Percentiles rank a stretch among this genome's conserved stretches.
phyloP scores from a whole-genome alignment of 2,329 filamentous ascomycete species.

The Trichophyton mentagrophytes region DNA sequence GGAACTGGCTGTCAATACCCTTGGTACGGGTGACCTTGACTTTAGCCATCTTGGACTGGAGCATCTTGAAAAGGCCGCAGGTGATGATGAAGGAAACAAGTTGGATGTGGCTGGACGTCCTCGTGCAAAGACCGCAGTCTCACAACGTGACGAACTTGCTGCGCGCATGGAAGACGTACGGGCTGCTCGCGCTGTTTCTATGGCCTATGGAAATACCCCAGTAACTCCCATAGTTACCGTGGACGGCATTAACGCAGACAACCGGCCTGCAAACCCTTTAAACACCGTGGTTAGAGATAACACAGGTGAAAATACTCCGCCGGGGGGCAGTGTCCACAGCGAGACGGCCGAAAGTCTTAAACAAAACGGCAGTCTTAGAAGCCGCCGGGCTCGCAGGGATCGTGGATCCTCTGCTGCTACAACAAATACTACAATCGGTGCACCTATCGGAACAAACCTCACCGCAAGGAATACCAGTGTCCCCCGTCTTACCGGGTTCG shows the following conservation, averaged over 20 bases:
- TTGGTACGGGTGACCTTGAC: slow-evolving; percentile 79
- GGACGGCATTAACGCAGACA: slow-evolving; percentile 23
- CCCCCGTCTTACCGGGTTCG: slow-evolving; percentile 82
- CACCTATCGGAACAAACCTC: slow-evolving; percentile 55
- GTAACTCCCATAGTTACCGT: slow-evolving; percentile 25
- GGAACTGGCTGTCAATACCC: slow-evolving; percentile 70
- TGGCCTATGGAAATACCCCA: slow-evolving; percentile 40
- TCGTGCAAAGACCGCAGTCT: slow-evolving; percentile 24
- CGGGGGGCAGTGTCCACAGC: slow-evolving; percentile 52
- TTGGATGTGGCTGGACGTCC: slow-evolving; percentile 21
- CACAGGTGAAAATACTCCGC: slow-evolving; percentile 51
- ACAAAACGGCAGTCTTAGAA: slow-evolving; percentile 55
- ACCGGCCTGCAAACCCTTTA: slow-evolving; percentile 18
- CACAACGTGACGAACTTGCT: slow-evolving; percentile 38
- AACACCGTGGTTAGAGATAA: slow-evolving; percentile 18
- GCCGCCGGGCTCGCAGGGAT: slow-evolving; percentile 55
- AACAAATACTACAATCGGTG: slow-evolving; percentile 56
- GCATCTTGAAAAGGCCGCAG: slow-evolving; percentile 23
- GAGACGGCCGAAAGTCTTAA: slow-evolving; percentile 44
- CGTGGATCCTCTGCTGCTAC: slow-evolving; percentile 70
- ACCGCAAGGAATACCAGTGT: slow-evolving; percentile 45
- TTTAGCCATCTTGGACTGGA: slow-evolving; percentile 74
- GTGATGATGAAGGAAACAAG: slow-evolving; percentile 28
- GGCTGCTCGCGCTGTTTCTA: slow-evolving; percentile 48
- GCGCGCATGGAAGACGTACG: slow-evolving; percentile 48